These are phyloP conservation scores for Stachybotrys elegans DNA, from an alignment of 2,329 filamentous ascomycete species.

Conservation along the genomic window DNA sequence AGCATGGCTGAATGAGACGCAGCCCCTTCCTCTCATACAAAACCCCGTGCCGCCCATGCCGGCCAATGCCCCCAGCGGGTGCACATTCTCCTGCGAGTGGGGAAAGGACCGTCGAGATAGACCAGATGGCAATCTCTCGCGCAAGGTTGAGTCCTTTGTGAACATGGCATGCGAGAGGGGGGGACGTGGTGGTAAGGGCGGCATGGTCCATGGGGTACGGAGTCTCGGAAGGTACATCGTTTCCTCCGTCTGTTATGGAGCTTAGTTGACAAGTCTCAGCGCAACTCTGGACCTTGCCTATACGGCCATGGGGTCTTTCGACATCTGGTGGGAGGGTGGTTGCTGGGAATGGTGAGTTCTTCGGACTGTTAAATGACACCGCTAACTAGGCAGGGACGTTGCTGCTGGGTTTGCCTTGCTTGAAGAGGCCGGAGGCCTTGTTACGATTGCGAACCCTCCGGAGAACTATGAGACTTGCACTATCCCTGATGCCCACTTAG, in stretches of 20 bases:
- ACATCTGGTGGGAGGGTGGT: conserved; percentile 80
- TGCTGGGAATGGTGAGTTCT: conserved; percentile 70
- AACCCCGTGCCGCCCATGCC: conserved; percentile 61
- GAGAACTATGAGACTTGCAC: conserved; percentile 46
- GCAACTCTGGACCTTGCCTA: conserved; percentile 73
- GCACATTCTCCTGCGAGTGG: conserved; percentile 73
- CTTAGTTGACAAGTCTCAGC: conserved; percentile 28
- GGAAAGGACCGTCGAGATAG: conserved; percentile 68
- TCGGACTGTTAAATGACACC: no score
- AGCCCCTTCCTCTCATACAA: conserved; percentile 57
- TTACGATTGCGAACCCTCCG: conserved; percentile 71
- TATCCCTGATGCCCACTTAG: conserved; percentile 57
- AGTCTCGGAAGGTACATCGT: conserved; percentile 54
- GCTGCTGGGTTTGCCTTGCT: conserved; percentile 70
- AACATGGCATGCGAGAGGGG: conserved; percentile 67
- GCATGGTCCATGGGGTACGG: conserved; percentile 74
- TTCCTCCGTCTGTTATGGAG: neutral
- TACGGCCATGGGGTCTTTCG: conserved; percentile 68
- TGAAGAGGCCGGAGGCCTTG: conserved; percentile 66
- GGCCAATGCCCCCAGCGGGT: conserved; percentile 58
- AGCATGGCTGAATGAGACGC: conserved; percentile 63
- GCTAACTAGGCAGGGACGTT: conserved; percentile 59
- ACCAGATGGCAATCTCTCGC: conserved; percentile 61
- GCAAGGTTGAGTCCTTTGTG: conserved; percentile 70
- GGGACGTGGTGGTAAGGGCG: conserved; percentile 59